Evolutionary conservation across 2,329 filamentous ascomycete species (phyloP).

Genomic region (Tolypocladium nubicola): DNA sequence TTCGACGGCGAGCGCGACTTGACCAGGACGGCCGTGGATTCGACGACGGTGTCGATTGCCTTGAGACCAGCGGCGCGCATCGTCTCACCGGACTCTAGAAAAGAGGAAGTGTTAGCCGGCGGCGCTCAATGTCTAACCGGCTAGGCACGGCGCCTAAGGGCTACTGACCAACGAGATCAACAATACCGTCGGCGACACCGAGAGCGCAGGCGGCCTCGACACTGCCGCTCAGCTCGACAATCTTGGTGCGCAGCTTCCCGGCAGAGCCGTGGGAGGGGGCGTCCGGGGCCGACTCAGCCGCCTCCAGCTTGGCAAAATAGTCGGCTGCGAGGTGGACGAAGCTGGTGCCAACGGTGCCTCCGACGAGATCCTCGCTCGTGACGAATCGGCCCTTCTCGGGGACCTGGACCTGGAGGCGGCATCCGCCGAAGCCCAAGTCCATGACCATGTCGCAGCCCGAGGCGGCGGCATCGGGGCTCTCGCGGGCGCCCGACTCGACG

Average conservation of each 20-base stretch:
- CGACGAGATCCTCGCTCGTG: slow-evolving; percentile 67
- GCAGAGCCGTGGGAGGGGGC: slow-evolving; percentile 23
- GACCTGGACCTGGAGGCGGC: slow-evolving; percentile 94
- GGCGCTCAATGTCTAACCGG: background rate
- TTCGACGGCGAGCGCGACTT: slow-evolving; percentile 80
- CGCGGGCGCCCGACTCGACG: slow-evolving; percentile 34
- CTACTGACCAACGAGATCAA: slow-evolving; percentile 83
- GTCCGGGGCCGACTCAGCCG: slow-evolving; percentile 27
- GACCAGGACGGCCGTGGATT: slow-evolving; percentile 81
- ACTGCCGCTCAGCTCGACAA: slow-evolving; percentile 91
- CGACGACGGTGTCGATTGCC: slow-evolving; percentile 86
- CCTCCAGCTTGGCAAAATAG: slow-evolving; percentile 76
- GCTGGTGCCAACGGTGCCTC: slow-evolving; percentile 90
- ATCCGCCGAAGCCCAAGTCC: slow-evolving; percentile 82
- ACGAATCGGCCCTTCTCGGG: slow-evolving; percentile 70
- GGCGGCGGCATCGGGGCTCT: slow-evolving; percentile 35
- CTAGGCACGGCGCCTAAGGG: background rate
- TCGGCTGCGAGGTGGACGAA: slow-evolving; percentile 76
- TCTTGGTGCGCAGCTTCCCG: slow-evolving; percentile 65
- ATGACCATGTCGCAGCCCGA: slow-evolving; percentile 74
- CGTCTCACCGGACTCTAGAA: slow-evolving; percentile 85
- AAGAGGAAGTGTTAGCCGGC: slow-evolving; percentile 6
- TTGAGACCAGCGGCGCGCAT: slow-evolving; percentile 94
- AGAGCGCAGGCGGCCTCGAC: slow-evolving; percentile 94
- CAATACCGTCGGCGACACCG: slow-evolving; percentile 92